A percentile compares a stretch with the other conserved stretches of the same genome.
Conservation (phyloP, 495 filamentous ascomycete species). For the Amniculicola lignicola region DNA sequence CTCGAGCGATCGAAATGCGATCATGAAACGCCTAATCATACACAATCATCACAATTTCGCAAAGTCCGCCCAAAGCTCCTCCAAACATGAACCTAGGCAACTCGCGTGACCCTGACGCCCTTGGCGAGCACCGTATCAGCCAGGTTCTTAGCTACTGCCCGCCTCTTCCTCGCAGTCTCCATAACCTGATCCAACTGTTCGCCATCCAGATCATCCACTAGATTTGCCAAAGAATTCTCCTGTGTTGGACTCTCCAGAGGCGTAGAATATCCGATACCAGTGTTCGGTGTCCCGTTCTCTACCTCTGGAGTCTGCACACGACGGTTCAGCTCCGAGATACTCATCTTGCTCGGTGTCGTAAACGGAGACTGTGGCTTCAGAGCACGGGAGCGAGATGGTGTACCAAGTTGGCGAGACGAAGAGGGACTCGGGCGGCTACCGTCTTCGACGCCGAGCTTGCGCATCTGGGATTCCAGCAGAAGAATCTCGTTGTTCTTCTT, state of each 20-base stretch:
- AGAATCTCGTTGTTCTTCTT: slow-evolving; percentile 83
- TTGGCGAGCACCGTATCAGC: slow-evolving; percentile 4
- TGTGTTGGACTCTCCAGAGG: slow-evolving; percentile 39
- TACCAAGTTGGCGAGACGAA: slow-evolving; percentile 3
- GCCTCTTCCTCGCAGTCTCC: slow-evolving; percentile 54
- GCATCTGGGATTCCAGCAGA: slow-evolving; percentile 80
- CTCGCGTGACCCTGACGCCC: slow-evolving; percentile 19
- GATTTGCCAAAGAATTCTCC: slow-evolving; percentile 44
- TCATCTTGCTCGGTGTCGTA: slow-evolving; percentile 53
- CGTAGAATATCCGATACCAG: slow-evolving; percentile 39
- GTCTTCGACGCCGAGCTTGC: slow-evolving; percentile 53
- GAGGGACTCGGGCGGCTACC: slow-evolving; percentile 10
- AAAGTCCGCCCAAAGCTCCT: neutral
- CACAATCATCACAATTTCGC: slow-evolving; percentile 5
- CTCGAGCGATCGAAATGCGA: neutral
- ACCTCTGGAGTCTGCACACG: slow-evolving; percentile 42
- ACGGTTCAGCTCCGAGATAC: slow-evolving; percentile 39
- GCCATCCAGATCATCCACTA: slow-evolving; percentile 43
- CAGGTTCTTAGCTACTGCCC: slow-evolving; percentile 32
- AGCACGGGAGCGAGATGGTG: slow-evolving; percentile 13
- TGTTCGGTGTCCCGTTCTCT: slow-evolving; percentile 12
- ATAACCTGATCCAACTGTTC: slow-evolving; percentile 60
- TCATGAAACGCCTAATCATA: slow-evolving; percentile 9
- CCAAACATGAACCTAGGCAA: neutral
- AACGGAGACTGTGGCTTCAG: slow-evolving; percentile 58